Evolutionary conservation across 495 filamentous ascomycete species (phyloP).

Genomic region (Talaromyces wortmannii): DNA sequence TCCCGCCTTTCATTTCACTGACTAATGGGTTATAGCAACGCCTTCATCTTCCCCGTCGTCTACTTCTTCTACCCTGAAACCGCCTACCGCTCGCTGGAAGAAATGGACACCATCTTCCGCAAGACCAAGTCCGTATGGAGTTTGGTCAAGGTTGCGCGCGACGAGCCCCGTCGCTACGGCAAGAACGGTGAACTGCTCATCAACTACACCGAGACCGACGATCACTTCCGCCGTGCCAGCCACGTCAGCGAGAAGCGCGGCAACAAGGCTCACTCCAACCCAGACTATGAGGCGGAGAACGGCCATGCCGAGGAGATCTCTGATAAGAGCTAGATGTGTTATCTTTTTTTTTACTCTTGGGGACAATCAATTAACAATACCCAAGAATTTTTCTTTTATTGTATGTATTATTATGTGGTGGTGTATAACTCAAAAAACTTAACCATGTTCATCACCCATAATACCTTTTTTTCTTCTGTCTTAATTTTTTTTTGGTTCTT

Average conservation of each 20-base stretch:
- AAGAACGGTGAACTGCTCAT: slow-evolving; percentile 62
- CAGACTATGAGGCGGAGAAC: slow-evolving; percentile 14
- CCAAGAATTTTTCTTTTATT: too few species aligned
- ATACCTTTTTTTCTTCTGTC: too few species aligned
- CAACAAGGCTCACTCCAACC: slow-evolving; percentile 6
- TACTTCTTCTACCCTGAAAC: slow-evolving; percentile 79
- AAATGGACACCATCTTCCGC: slow-evolving; percentile 71
- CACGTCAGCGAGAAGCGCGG: slow-evolving; percentile 18
- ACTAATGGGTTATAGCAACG: slow-evolving; percentile 41
- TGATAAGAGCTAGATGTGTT: not conserved
- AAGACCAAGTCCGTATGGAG: slow-evolving; percentile 48
- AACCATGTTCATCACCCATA: too few species aligned
- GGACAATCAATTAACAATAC: too few species aligned
- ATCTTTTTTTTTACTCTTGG: not conserved
- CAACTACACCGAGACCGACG: slow-evolving; percentile 48
- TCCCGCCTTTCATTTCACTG: slow-evolving; percentile 5
- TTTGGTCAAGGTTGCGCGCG: slow-evolving; percentile 51
- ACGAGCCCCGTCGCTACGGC: slow-evolving; percentile 62
- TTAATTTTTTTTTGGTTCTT: not conserved
- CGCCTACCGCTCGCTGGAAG: slow-evolving; percentile 64
- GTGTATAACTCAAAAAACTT: too few species aligned
- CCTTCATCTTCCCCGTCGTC: slow-evolving; percentile 59
- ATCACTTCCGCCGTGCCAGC: slow-evolving; percentile 27
- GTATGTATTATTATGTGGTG: too few species aligned
- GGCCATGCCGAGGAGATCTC: slow-evolving; percentile 12